Base-by-base conservation (phyloP, 148 eudicot genomes). In the Rhododendron vialii region DNA sequence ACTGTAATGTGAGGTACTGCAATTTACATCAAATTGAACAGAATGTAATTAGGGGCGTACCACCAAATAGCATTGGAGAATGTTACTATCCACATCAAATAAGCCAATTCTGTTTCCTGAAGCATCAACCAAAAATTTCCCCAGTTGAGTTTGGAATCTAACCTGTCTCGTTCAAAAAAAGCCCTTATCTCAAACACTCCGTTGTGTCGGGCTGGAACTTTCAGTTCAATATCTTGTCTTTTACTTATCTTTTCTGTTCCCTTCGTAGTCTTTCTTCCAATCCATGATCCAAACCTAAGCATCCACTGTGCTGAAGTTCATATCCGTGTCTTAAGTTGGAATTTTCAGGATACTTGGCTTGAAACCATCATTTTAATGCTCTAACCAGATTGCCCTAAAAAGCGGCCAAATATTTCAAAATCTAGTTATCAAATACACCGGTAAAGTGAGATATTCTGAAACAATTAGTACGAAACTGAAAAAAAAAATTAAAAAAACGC, bases 61-160 rank as follows among this genome's bases (percentile, higher is more conserved):
- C 84, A 22, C 35, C 51, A 82, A 82, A 50, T 17, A 22, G 51
- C 10, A 61, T 24, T 38, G 50, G 55, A 82, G 73, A 26, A 0
- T 82, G 51, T 41, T 82, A 61, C 75, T 24, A 75, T 82, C 74
- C n/a, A 82, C 84, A 61, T 82, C 84, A 13, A 82, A 59, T 41
- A 82, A 57, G 33, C 6, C 26, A 28, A 61, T 61, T 59, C 35
- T 41, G n/a, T 82, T 82, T 82, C 74, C 35, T 6, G 51, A 82
- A 36, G 75, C 53, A 59, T 74, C 35, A 41, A 75, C 84, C 75
- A 82, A 63, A 82, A 82, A 51, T 48, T 61, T 50, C 35, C 84
- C 74, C 24, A 22, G 1, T 38, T 0, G 84, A 82, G 84, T 53
- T 18, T 82, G 74, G 84, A 82, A 82, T 38, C 74, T 82, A 12